These are phyloP conservation scores for Globisporangium barbulae DNA, from an alignment of 352 stramenopile species.

Conservation along the genomic window DNA sequence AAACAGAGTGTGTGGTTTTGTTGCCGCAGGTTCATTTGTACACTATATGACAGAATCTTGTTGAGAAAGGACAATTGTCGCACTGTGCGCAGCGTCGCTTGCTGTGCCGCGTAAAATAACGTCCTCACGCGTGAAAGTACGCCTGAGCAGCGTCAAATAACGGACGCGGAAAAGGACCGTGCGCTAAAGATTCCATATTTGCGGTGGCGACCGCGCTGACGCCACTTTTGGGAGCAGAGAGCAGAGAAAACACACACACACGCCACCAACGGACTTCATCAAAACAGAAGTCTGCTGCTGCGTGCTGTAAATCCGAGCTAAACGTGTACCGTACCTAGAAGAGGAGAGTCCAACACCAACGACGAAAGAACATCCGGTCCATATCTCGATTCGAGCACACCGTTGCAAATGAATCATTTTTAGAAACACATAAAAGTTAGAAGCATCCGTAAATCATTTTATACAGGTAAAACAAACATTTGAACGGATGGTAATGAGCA, in stretches of 20 bases:
- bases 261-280: not conserved
- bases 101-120: not conserved
- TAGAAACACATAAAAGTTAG: too few relatives aligned
- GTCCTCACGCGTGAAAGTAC: constrained; percentile 2
- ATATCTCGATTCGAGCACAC: too few relatives aligned
- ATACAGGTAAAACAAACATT: too few relatives aligned
- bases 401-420: too few relatives aligned
- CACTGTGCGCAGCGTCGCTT: not conserved
- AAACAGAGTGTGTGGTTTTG: not conserved
- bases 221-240: constrained; percentile 3
- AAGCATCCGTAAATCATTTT: too few relatives aligned
- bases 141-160: not conserved
- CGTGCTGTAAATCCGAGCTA: not conserved
- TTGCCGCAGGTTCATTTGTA: not conserved
- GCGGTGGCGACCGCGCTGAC: constrained; percentile 10
- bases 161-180: not conserved
- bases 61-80: too few relatives aligned
- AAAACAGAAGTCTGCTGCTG: not conserved
- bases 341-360: not conserved
- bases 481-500: too few relatives aligned
- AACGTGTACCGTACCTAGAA: not conserved
- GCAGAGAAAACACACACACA: not conserved
- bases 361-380: not conserved
- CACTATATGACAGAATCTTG: not conserved
- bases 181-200: constrained; percentile 2